A percentile compares a stretch with the other conserved stretches of the same genome.
phyloP scores from a whole-genome alignment of 2,329 filamentous ascomycete genomes.

The Botrytis cinerea region DNA sequence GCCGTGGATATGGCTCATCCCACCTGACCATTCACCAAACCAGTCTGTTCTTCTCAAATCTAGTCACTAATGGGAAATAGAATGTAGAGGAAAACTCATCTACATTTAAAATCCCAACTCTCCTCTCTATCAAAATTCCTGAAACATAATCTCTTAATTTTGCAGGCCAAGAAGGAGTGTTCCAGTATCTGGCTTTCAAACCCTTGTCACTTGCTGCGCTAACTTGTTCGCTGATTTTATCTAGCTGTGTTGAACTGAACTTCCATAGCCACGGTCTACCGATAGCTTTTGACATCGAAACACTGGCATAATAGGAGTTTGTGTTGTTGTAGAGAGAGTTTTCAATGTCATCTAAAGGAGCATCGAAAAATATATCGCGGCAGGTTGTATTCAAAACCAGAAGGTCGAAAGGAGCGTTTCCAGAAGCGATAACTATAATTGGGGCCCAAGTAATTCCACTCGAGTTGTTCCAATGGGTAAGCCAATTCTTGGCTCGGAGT shows the following conservation, averaged over 20 bases:
- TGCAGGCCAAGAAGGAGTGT: conserved; percentile 46
- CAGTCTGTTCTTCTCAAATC: neutral
- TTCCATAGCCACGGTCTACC: conserved; percentile 8
- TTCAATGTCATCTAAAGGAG: conserved; percentile 42
- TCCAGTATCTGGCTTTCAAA: conserved; percentile 47
- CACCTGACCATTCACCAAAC: neutral
- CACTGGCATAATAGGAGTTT: conserved; percentile 39
- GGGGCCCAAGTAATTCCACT: conserved; percentile 39
- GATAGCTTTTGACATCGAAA: conserved; percentile 25
- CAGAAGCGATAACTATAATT: conserved; percentile 53
- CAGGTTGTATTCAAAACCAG: conserved; percentile 42
- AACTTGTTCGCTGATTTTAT: conserved; percentile 33
- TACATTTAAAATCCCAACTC: conserved; percentile 47
- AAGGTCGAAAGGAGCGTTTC: conserved; percentile 47
- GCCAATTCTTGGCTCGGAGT: neutral
- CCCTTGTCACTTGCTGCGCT: conserved; percentile 43
- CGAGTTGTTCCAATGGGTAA: neutral
- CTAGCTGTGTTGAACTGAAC: conserved; percentile 31
- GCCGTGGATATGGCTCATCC: neutral
- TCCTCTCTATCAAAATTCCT: conserved; percentile 43
- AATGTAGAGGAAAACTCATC: conserved; percentile 39
- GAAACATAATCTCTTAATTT: conserved; percentile 45
- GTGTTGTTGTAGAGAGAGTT: conserved; percentile 32
- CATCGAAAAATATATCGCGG: conserved; percentile 51
- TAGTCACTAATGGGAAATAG: neutral